A percentile compares a stretch with the other conserved stretches of the same genome.
These are phyloP conservation scores for Oidium heveae DNA, from an alignment of 2,329 filamentous ascomycete species.

Conservation along the genomic window DNA sequence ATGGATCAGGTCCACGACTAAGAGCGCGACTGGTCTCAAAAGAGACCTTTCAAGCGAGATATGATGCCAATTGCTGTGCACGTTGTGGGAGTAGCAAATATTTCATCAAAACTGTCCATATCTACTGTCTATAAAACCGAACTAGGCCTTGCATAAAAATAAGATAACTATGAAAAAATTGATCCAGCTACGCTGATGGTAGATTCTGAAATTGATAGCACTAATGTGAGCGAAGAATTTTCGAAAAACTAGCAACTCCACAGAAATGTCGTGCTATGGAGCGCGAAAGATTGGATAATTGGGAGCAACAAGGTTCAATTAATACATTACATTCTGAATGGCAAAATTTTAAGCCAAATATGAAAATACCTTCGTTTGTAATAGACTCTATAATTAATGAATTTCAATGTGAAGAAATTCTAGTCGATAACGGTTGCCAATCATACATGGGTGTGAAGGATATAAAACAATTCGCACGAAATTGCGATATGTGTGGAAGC, in stretches of 20 bases:
- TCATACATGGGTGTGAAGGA: no score
- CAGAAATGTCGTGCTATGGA: not conserved
- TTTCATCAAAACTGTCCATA: not conserved
- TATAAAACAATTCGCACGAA: no score
- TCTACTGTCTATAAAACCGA: no score
- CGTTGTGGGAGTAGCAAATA: not conserved
- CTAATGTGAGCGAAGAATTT: not conserved
- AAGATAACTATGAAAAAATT: not conserved
- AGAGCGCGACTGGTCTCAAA: not conserved
- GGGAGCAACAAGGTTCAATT: not conserved
- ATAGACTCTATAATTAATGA: not conserved
- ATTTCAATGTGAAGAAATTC: not conserved
- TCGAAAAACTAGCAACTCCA: not conserved
- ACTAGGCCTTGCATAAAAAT: not conserved
- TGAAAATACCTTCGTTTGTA: not conserved
- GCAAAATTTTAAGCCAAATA: not conserved
- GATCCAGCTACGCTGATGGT: not conserved
- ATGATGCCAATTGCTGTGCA: not conserved
- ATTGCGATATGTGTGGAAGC: no score
- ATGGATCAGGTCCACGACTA: not conserved
- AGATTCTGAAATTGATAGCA: not conserved
- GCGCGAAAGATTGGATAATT: not conserved
- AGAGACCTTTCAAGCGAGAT: not conserved
- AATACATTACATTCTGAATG: not conserved
- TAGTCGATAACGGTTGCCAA: not conserved